Conservation (phyloP, 805 yeast species). For the Candida mattraensis region DNA sequence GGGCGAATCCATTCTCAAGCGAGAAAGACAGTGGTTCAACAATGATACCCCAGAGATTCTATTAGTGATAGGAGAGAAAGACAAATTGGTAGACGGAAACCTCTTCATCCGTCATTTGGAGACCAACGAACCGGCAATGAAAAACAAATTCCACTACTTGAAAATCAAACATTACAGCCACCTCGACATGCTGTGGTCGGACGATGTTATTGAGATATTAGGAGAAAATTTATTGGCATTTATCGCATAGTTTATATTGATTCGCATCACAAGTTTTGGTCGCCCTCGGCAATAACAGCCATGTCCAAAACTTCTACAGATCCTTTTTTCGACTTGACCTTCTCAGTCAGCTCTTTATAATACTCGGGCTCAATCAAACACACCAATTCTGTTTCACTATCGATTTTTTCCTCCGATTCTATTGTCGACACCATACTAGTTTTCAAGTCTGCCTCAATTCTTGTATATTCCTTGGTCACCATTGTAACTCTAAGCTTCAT, state of each 20-base stretch:
- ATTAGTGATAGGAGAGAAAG: constrained; percentile 70
- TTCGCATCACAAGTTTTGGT: constrained; percentile 22
- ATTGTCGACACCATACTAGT: constrained; percentile 37
- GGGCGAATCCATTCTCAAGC: constrained; percentile 51
- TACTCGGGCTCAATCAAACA: constrained; percentile 85
- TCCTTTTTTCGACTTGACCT: constrained; percentile 61
- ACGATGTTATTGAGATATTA: constrained; percentile 63
- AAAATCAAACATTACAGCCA: constrained; percentile 72
- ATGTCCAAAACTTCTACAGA: constrained; percentile 81
- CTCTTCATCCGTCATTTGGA: constrained; percentile 64
- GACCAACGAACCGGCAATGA: constrained; percentile 52
- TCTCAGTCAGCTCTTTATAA: constrained; percentile 67
- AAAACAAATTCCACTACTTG: constrained; percentile 36
- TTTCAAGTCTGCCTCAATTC: constrained; percentile 30
- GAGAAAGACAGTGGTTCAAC: constrained; percentile 54
- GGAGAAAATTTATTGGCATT: constrained; percentile 49
- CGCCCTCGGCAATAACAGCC: constrained; percentile 77
- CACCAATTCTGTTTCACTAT: constrained; percentile 32
- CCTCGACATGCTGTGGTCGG: constrained; percentile 92
- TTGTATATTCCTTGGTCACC: constrained; percentile 50
- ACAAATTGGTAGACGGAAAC: constrained; percentile 75
- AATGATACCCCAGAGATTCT: constrained; percentile 56
- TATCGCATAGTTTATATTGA: constrained; percentile 17
- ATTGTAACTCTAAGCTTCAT: constrained; percentile 80
- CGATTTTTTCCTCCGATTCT: constrained; percentile 26